These are phyloP conservation scores for Lactarius hatsudake DNA, from an alignment of 768 basidiomycete genomes.

Conservation along the genomic window DNA sequence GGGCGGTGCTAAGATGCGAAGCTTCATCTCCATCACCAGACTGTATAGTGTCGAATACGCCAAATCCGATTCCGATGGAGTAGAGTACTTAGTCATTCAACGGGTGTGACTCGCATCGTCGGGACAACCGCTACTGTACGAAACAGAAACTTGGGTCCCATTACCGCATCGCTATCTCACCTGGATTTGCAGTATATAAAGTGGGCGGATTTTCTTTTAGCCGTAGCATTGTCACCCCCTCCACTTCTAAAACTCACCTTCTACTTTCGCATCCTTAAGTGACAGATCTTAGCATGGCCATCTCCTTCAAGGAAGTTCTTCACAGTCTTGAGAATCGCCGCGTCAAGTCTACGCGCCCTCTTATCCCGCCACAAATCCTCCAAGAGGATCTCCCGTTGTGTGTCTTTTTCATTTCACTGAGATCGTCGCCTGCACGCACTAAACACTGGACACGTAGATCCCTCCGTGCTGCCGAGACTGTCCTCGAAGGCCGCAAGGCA, in stretches of 20 bases:
- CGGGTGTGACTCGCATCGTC: background rate
- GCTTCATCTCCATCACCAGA: background rate
- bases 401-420: conserved; percentile 32
- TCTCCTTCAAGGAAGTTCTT: conserved; percentile 78
- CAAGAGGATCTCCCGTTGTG: conserved; percentile 91
- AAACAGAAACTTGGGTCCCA: background rate
- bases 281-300: conserved; percentile 56
- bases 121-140: background rate
- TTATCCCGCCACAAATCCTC: conserved; percentile 93
- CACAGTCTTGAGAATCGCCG: conserved; percentile 81
- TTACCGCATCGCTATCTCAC: background rate
- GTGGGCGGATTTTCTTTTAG: conserved; percentile 16
- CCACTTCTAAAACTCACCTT: conserved; percentile 3
- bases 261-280: conserved; percentile 34
- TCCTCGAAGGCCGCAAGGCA: conserved; percentile 77
- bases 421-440: conserved; percentile 26
- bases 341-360: conserved; percentile 80
- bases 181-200: conserved; percentile 10
- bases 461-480: conserved; percentile 79
- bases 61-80: too few species aligned
- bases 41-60: background rate
- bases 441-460: conserved; percentile 47
- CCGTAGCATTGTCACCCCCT: conserved; percentile 3
- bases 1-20: background rate
- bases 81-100: conserved; percentile 7